Conservation (phyloP, 139 green algal species). For the Coelastrella sp. region DNA sequence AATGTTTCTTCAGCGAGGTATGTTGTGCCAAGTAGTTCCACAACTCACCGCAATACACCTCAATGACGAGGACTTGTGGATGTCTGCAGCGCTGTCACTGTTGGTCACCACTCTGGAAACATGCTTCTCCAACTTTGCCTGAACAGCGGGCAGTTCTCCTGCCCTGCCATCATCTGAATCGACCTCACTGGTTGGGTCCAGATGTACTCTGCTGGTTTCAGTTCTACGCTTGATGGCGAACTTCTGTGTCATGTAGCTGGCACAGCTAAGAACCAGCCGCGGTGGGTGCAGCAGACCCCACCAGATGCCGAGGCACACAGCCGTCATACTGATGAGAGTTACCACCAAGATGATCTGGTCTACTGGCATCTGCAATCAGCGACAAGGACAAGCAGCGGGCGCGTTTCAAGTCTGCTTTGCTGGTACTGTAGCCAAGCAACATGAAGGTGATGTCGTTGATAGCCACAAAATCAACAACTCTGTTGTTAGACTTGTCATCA, state of each 20-base stretch:
- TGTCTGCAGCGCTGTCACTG: conserved; percentile 11
- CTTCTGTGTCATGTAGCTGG: not conserved
- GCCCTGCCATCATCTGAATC: not conserved
- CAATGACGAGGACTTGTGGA: conserved; percentile 16
- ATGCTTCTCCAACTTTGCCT: not conserved
- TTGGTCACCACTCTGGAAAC: not conserved
- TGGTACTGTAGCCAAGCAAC: not conserved
- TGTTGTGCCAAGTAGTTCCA: too few species aligned
- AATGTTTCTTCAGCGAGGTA: not conserved
- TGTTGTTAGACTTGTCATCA: too few species aligned
- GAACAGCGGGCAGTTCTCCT: not conserved
- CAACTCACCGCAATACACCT: conserved; percentile 26
- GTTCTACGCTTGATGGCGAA: not conserved
- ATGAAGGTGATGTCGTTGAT: too few species aligned
- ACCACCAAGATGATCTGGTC: conserved; percentile 24
- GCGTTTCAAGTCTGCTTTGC: not conserved
- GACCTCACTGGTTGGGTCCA: not conserved
- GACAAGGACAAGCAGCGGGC: not conserved
- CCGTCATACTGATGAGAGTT: conserved; percentile 12
- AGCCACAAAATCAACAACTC: not conserved
- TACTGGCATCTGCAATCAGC: conserved; percentile 40
- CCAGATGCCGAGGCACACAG: conserved; percentile 9
- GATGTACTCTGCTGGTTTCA: not conserved
- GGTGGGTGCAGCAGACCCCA: conserved; percentile 4
- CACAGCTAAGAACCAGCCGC: not conserved